Conservation (phyloP, 345 rosid species). For the Eucalyptus polybractea region DNA sequence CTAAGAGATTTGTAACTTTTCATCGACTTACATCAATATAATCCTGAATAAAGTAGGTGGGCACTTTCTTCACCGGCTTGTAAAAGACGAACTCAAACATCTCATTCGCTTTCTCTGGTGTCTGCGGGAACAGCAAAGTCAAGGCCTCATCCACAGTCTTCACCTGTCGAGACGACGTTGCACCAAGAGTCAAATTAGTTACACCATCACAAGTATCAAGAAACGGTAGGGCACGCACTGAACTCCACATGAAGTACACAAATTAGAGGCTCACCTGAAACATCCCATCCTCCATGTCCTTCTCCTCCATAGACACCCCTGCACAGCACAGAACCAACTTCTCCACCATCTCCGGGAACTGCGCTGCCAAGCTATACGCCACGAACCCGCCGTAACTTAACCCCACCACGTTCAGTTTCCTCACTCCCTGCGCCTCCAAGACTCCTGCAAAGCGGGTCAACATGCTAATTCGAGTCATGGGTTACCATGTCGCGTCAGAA, state of each 20-base stretch:
- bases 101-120: neutral
- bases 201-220: neutral
- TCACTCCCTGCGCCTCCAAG: neutral
- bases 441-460: neutral
- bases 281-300: constrained; percentile 5
- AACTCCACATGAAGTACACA: neutral
- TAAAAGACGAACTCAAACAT: neutral
- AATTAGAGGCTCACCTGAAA: neutral
- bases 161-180: neutral
- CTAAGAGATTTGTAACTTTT: neutral
- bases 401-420: constrained; percentile 1
- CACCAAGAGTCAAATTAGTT: neutral
- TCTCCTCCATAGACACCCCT: constrained; percentile 8
- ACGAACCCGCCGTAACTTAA: constrained; percentile 14
- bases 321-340: constrained; percentile 1
- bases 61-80: neutral
- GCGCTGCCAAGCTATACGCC: constrained; percentile 7
- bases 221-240: neutral
- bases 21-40: neutral
- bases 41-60: neutral
- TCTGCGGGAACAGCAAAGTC: neutral
- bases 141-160: neutral
- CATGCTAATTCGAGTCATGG: neutral
- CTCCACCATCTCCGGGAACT: constrained; percentile 5
- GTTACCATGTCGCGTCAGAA: neutral